Conservation (phyloP, 257 asterid genomes). For the Nemophila menziesii region DNA sequence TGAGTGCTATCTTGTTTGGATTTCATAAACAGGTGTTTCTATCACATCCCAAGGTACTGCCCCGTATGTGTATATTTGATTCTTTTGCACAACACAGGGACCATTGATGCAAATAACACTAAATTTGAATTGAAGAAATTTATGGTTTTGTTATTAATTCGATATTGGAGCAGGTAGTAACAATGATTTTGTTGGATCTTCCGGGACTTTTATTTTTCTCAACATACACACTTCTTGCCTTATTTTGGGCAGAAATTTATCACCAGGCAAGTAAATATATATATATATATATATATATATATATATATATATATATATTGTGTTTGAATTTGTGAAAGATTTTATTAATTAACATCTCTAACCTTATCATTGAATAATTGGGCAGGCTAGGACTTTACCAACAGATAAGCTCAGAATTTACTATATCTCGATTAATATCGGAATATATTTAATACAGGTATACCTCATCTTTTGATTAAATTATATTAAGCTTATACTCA, state of each 20-base stretch:
- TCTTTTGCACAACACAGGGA: too few relatives aligned
- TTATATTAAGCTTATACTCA: too few relatives aligned
- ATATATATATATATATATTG: too few relatives aligned
- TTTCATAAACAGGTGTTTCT: slow-evolving; percentile 64
- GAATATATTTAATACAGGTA: slow-evolving; percentile 76
- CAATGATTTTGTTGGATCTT: slow-evolving; percentile 55
- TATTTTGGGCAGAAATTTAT: slow-evolving; percentile 94
- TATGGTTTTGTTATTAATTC: neutral
- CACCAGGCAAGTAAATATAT: slow-evolving; percentile 57
- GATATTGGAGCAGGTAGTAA: slow-evolving; percentile 42
- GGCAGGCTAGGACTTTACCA: slow-evolving; percentile 89
- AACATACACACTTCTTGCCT: slow-evolving; percentile 78
- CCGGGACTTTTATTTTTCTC: slow-evolving; percentile 94
- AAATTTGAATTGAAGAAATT: neutral
- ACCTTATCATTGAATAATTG: slow-evolving; percentile 19
- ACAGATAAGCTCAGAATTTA: slow-evolving; percentile 71
- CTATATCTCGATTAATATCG: slow-evolving; percentile 55
- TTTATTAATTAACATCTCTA: slow-evolving; percentile 1
- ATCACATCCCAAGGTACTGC: slow-evolving; percentile 66
- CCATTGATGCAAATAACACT: too few relatives aligned
- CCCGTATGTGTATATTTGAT: too few relatives aligned
- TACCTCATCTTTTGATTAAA: slow-evolving; percentile 4
- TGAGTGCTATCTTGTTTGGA: slow-evolving; percentile 77
- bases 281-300: too few relatives aligned
- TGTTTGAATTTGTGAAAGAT: neutral